Percentiles rank a stretch among this genome's conserved stretches.
Evolutionary conservation across 768 basidiomycete species (phyloP).

Genomic region (Termitomyces eurrhizus): DNA sequence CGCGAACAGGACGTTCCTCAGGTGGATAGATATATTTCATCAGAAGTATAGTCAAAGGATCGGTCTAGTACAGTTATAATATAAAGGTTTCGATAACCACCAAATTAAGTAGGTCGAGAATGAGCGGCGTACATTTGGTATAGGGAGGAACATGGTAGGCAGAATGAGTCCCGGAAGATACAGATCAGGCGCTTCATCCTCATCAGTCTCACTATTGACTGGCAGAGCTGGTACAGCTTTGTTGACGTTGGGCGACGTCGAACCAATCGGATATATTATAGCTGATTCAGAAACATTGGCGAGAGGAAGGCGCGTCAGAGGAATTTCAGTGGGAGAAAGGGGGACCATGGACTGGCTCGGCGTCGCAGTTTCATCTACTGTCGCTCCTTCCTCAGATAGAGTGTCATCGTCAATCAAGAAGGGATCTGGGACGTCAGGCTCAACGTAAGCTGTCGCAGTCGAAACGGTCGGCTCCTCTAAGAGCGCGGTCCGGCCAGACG

Average conservation of each 20-base stretch:
- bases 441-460: slow-evolving; percentile 30
- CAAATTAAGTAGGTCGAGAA: slow-evolving; percentile 51
- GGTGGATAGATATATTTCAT: slow-evolving; percentile 80
- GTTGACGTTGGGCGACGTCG: slow-evolving; percentile 39
- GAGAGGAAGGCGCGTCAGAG: slow-evolving; percentile 32
- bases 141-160: slow-evolving; percentile 83
- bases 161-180: slow-evolving; percentile 66
- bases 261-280: slow-evolving; percentile 17
- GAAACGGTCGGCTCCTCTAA: slow-evolving; percentile 20
- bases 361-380: slow-evolving; percentile 19
- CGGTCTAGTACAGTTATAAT: slow-evolving; percentile 61
- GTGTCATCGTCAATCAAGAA: slow-evolving; percentile 60
- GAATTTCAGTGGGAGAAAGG: slow-evolving; percentile 38
- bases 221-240: slow-evolving; percentile 53
- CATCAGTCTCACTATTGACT: slow-evolving; percentile 42
- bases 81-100: slow-evolving; percentile 55
- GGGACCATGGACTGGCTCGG: slow-evolving; percentile 21
- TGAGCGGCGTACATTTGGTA: slow-evolving; percentile 75
- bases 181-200: slow-evolving; percentile 50
- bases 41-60: slow-evolving; percentile 76
- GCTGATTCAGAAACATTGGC: slow-evolving; percentile 20
- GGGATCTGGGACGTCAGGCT: slow-evolving; percentile 53
- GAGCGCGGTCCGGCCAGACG: background rate
- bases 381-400: slow-evolving; percentile 36
- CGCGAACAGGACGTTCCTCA: slow-evolving; percentile 70